Conservation (phyloP, 768 basidiomycete genomes). For the Suillus decipiens region DNA sequence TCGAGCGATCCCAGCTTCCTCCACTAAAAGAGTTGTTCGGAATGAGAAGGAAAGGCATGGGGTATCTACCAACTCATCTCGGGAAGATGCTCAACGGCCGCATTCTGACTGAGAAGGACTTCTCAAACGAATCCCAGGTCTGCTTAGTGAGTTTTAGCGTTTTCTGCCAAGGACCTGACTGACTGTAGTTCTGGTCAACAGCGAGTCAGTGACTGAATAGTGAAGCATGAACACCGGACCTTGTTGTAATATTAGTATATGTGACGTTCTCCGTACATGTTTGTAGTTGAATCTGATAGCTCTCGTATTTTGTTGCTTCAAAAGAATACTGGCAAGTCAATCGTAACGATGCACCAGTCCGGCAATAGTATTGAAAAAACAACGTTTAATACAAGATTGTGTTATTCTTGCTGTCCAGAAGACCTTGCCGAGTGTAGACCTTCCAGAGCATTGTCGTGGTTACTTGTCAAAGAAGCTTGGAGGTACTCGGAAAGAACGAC, state of each 20-base stretch:
- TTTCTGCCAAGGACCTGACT: not conserved
- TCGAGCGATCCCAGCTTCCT: conserved; percentile 16
- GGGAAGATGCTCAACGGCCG: conserved; percentile 39
- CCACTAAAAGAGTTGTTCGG: conserved; percentile 35
- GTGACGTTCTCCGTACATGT: not conserved
- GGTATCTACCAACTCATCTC: conserved; percentile 40
- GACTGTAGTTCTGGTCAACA: not conserved
- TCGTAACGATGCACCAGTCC: not conserved
- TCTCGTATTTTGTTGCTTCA: not conserved
- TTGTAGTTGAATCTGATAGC: not conserved
- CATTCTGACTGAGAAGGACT: conserved; percentile 27
- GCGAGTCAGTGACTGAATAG: not conserved
- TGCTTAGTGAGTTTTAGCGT: not conserved
- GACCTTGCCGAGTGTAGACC: too few species aligned
- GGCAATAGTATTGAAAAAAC: too few species aligned
- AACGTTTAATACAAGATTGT: too few species aligned
- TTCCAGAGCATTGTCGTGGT: too few species aligned
- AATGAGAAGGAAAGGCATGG: conserved; percentile 41
- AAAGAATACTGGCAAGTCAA: not conserved
- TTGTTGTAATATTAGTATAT: not conserved
- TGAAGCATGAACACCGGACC: not conserved
- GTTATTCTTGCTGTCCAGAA: too few species aligned
- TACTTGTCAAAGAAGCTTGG: too few species aligned
- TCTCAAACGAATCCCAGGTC: not conserved
- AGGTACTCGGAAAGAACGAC: too few species aligned